These are phyloP conservation scores for Tremella mesenterica DNA, from an alignment of 768 basidiomycete genomes.

Conservation along the genomic window DNA sequence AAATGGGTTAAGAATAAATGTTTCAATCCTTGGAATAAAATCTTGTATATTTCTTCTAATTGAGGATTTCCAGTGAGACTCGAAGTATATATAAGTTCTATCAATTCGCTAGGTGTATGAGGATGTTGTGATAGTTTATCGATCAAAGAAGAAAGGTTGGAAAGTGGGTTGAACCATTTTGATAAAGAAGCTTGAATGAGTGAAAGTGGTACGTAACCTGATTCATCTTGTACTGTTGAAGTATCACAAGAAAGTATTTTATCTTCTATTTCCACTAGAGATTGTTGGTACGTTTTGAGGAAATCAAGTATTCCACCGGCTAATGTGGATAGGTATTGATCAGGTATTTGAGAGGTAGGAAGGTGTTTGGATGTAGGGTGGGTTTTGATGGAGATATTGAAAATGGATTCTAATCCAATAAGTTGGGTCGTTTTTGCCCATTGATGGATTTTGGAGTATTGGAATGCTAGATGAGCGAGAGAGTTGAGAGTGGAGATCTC, in stretches of 20 bases:
- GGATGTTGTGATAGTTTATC: background rate
- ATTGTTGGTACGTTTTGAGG: conserved; percentile 68
- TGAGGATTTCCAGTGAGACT: conserved; percentile 71
- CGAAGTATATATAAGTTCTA: conserved; percentile 65
- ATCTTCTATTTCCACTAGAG: conserved; percentile 71
- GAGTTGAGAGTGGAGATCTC: conserved; percentile 76
- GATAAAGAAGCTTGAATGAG: conserved; percentile 73
- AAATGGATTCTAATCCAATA: conserved; percentile 13
- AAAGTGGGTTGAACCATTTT: conserved; percentile 79
- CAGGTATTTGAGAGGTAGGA: conserved; percentile 51
- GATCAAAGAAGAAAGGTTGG: conserved; percentile 59
- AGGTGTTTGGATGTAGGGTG: conserved; percentile 13
- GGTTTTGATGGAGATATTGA: conserved; percentile 12
- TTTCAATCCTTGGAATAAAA: conserved; percentile 66
- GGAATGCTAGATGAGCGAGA: conserved; percentile 63
- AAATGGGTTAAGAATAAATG: conserved; percentile 75
- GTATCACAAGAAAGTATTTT: conserved; percentile 68
- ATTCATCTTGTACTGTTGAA: conserved; percentile 64
- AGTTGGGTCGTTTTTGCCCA: conserved; percentile 45
- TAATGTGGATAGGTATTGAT: conserved; percentile 65
- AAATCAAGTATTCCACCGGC: conserved; percentile 65
- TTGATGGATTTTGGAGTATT: conserved; percentile 64
- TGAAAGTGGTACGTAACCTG: conserved; percentile 71
- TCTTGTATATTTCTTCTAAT: conserved; percentile 61
- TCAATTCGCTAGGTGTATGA: conserved; percentile 60